Percentiles rank a stretch among this genome's conserved stretches.
These are phyloP conservation scores for Hypoxylon sp. DNA, from an alignment of 2,329 filamentous ascomycete species.

Conservation along the genomic window DNA sequence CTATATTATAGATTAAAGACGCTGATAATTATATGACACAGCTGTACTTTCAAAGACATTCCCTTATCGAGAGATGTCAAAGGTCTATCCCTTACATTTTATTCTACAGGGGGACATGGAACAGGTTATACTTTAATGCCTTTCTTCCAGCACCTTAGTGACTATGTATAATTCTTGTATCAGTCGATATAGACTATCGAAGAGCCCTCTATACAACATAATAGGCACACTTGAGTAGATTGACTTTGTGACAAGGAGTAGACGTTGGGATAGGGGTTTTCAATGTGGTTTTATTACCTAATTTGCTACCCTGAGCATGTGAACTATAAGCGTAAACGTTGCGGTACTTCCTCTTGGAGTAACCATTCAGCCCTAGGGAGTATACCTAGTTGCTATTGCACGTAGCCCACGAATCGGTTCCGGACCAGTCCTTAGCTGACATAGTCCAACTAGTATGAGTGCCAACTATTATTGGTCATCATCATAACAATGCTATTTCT, in stretches of 20 bases:
- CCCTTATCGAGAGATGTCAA: background rate
- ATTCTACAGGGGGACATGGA: background rate
- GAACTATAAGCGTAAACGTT: background rate
- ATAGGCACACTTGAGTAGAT: no score
- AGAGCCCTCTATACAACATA: no score
- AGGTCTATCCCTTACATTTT: background rate
- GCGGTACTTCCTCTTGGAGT: background rate
- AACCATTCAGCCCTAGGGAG: no score
- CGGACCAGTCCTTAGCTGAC: background rate
- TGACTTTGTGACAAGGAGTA: background rate
- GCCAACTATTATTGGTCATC: background rate
- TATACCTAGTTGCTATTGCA: background rate
- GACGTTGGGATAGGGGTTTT: background rate
- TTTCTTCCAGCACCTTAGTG: no score
- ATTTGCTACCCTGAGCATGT: background rate
- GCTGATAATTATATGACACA: background rate
- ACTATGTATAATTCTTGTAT: no score
- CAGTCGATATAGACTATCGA: no score
- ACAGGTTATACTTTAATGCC: background rate
- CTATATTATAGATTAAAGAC: background rate
- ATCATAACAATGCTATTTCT: background rate
- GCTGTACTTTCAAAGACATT: background rate
- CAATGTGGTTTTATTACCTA: constrained; percentile 2
- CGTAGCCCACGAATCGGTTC: background rate
- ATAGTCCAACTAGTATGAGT: background rate